phyloP scores from a whole-genome alignment of 805 yeast species.

The Candida yuanshanica region DNA sequence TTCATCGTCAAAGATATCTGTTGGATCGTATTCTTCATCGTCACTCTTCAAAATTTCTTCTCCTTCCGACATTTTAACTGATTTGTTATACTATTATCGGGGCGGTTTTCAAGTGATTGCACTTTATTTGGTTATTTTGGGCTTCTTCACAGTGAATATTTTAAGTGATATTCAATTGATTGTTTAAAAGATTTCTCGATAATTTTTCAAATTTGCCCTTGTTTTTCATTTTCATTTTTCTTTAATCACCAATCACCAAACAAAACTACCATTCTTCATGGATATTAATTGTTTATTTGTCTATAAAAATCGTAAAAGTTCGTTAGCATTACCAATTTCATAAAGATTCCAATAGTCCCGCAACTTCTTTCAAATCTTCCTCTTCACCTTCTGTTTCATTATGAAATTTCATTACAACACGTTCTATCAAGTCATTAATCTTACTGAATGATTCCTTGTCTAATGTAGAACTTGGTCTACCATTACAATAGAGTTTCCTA shows the following conservation, averaged over 20 bases:
- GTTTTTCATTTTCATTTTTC: not conserved
- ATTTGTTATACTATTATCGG: too few relatives aligned
- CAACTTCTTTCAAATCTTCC: not conserved
- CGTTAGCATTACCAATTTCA: not conserved
- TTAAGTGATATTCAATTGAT: too few relatives aligned
- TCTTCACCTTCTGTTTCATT: not conserved
- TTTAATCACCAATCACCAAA: too few relatives aligned
- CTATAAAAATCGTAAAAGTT: too few relatives aligned
- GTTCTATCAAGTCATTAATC: conserved; percentile 11
- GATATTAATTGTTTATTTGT: not conserved
- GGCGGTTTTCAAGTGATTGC: too few relatives aligned
- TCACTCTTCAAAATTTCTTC: conserved; percentile 6
- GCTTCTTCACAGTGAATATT: too few relatives aligned
- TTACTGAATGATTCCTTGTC: conserved; percentile 6
- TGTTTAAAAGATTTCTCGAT: too few relatives aligned
- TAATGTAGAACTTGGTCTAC: conserved; percentile 5
- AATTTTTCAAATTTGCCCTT: not conserved
- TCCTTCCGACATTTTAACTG: conserved; percentile 1
- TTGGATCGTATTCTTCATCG: conserved; percentile 18
- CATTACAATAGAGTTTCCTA: conserved; percentile 9
- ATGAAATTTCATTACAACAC: not conserved
- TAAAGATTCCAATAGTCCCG: not conserved
- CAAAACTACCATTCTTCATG: too few relatives aligned
- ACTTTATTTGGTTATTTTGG: too few relatives aligned
- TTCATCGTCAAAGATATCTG: conserved; percentile 3